phyloP scores from a whole-genome alignment of 441 rosid genomes.

The Francoa sonchifolia region DNA sequence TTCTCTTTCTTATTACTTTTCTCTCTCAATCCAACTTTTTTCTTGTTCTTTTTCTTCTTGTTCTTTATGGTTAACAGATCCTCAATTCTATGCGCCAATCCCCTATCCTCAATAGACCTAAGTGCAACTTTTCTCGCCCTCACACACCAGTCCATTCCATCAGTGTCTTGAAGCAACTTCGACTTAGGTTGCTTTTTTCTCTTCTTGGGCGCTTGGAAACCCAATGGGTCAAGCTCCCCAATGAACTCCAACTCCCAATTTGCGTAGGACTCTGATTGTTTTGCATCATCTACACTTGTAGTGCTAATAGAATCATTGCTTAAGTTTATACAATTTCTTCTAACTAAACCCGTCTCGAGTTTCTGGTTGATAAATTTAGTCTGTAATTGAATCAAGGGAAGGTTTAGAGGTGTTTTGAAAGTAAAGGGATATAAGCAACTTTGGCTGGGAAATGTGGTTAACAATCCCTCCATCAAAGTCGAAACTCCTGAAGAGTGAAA shows the following conservation, averaged over 20 bases:
- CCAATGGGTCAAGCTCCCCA: constrained; percentile 61
- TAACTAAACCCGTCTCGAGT: constrained; percentile 11
- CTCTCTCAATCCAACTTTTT: constrained; percentile 20
- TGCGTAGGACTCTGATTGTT: constrained; percentile 12
- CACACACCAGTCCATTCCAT: constrained; percentile 89
- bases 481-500: not conserved
- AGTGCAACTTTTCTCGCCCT: constrained; percentile 72
- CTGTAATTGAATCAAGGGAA: constrained; percentile 19
- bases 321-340: constrained; percentile 15
- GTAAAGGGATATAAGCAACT: constrained; percentile 22
- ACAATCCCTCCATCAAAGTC: constrained; percentile 22
- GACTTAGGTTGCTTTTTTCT: constrained; percentile 37
- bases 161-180: constrained; percentile 35
- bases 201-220: constrained; percentile 45
- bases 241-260: constrained; percentile 73
- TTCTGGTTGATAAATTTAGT: constrained; percentile 11
- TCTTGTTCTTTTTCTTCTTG: constrained; percentile 47
- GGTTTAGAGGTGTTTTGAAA: constrained; percentile 14
- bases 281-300: constrained; percentile 15
- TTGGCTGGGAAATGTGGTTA: constrained; percentile 22
- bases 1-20: constrained; percentile 21
- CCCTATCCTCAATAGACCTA: constrained; percentile 62
- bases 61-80: constrained; percentile 41
- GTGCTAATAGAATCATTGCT: constrained; percentile 14
- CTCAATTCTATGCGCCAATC: constrained; percentile 39